Evolutionary conservation across 257 asterid genomes (phyloP).

Genomic region (Misopates orontium): DNA sequence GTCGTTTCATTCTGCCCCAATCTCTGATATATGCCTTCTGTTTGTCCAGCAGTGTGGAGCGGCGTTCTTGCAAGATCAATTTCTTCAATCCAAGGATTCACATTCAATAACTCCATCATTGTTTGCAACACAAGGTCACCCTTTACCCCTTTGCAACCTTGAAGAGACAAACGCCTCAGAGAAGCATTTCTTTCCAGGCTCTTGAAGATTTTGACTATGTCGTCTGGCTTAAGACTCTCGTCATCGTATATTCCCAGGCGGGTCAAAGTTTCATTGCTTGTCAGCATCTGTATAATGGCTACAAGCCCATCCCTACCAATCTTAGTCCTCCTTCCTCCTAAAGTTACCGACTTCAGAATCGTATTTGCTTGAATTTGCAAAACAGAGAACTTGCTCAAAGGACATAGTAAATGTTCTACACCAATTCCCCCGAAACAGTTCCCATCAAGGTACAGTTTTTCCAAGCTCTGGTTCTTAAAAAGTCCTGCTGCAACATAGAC

Average conservation of each 20-base stretch:
- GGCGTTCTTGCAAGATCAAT: conserved; percentile 69
- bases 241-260: conserved; percentile 67
- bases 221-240: conserved; percentile 51
- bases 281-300: conserved; percentile 64
- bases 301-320: conserved; percentile 68
- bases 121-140: conserved; percentile 62
- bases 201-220: conserved; percentile 56
- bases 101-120: conserved; percentile 60
- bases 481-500: conserved; percentile 83
- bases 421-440: conserved; percentile 68
- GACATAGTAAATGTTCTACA: conserved; percentile 79
- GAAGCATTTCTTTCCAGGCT: conserved; percentile 67
- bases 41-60: conserved; percentile 56
- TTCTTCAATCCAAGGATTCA: conserved; percentile 89
- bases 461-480: conserved; percentile 64
- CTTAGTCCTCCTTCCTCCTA: conserved; percentile 71
- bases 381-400: conserved; percentile 71
- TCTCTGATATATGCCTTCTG: conserved; percentile 56
- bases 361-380: conserved; percentile 76
- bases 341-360: conserved; percentile 49
- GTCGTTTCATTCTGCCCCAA: conserved; percentile 53
- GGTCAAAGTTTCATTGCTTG: conserved; percentile 55
- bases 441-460: conserved; percentile 59
- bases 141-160: conserved; percentile 80
- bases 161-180: conserved; percentile 54